These are phyloP conservation scores for Thielaviopsis punctulata DNA, from an alignment of 2,329 filamentous ascomycete species.

Conservation along the genomic window DNA sequence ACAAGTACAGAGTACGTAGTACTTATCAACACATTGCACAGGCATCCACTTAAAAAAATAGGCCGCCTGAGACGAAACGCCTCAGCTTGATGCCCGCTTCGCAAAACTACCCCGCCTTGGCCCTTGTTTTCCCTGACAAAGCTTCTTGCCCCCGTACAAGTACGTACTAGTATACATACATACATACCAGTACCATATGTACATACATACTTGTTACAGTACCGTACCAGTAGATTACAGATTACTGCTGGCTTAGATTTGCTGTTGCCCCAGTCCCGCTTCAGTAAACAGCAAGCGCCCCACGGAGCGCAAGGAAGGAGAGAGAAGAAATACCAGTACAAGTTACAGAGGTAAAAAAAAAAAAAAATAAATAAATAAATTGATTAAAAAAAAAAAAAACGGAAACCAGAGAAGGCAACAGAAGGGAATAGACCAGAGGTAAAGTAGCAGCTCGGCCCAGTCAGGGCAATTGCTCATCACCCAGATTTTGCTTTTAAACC, in stretches of 20 bases:
- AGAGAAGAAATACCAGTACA: too few relatives aligned
- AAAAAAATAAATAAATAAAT: not conserved
- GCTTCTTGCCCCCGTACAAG: not conserved
- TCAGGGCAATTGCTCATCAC: not conserved
- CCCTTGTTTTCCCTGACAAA: not conserved
- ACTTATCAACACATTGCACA: too few relatives aligned
- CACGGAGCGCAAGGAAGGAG: not conserved
- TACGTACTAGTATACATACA: too few relatives aligned
- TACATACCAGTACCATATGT: too few relatives aligned
- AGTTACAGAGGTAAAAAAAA: too few relatives aligned
- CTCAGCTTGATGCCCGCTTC: not conserved
- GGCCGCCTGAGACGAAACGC: not conserved
- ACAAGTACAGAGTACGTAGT: too few relatives aligned
- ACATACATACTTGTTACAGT: too few relatives aligned
- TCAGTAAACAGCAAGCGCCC: not conserved
- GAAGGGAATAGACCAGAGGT: not conserved
- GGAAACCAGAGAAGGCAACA: not conserved
- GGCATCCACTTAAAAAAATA: not conserved
- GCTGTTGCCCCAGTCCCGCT: not conserved
- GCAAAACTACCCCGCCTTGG: not conserved
- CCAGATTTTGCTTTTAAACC: constrained; percentile 2
- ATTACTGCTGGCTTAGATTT: too few relatives aligned
- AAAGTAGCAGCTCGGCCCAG: not conserved
- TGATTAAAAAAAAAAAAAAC: not conserved
- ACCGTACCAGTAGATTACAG: too few relatives aligned